Base-by-base conservation (phyloP, 768 basidiomycete species). In the Trametes sanguinea region DNA sequence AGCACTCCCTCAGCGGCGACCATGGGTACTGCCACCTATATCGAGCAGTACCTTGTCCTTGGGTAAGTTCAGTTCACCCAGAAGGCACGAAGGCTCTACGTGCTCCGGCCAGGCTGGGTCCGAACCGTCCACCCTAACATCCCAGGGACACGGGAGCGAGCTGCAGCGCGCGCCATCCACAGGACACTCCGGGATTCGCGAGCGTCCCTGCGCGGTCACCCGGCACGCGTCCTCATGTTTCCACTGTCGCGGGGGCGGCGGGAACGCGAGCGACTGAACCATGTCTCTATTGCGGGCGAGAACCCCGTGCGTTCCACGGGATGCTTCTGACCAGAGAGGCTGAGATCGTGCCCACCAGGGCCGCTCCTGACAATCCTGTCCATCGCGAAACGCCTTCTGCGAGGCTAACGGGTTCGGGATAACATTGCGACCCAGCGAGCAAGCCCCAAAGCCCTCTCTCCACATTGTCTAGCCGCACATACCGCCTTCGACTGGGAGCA, bases 1-100 rank as follows among this genome's bases (percentile, higher is more conserved):
- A 47, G 57, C 56, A 53, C 61, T 11, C 44, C 39, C 57, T 54
- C 62, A 63, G 62, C 61, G 61, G 55, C 57, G 47, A 45, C 35
- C 62, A 51, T 63, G 57, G 62, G 62, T 53, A 63, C 46, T 30
- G 46, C 56, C 56, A 47, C 62, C 62, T 58, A 63, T 58, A 63
- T 63, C 62, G 57, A 63, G 62, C 62, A 33, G 51, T 44, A 47
- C 57, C 62, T 58, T 57, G 48, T 57, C 50, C 45, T 51, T 57
- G 61, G 61, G 44, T 46, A 35, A 33, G 54, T 62, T 57, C 50
- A 52, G 54, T 52, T 54, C 43, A n/a, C 48, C 44, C 9, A 62
- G 61, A 62, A 62, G 43, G 35, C 43, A 54, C 50, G 55, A 62
- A 62, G 61, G 44, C 44, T 54, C 54, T 42, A 17, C 46, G 61